These are phyloP conservation scores for Leptomonas pyrrhocoris DNA, from an alignment of 208 protist species.

Conservation along the genomic window DNA sequence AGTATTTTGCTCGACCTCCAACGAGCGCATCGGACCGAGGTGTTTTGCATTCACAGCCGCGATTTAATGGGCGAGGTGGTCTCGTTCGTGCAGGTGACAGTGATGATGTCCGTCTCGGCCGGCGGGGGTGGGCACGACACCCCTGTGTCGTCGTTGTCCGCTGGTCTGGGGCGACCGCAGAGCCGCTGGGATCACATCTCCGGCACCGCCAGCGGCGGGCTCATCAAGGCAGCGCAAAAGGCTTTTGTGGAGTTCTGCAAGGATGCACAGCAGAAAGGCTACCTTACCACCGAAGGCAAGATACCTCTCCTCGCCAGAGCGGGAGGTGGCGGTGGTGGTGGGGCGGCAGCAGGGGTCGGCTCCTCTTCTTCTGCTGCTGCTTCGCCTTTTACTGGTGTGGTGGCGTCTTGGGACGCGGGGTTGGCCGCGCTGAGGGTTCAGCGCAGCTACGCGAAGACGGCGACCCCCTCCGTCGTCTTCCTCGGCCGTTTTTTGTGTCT, in stretches of 20 bases:
- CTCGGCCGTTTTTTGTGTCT: constrained; percentile 12
- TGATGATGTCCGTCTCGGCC: constrained; percentile 11
- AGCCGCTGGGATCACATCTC: background rate
- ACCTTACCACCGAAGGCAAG: background rate
- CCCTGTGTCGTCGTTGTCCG: background rate
- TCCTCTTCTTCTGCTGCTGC: background rate
- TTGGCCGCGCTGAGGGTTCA: background rate
- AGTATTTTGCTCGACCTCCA: background rate
- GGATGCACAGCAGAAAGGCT: background rate
- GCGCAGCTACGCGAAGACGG: background rate
- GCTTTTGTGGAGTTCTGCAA: constrained; percentile 16
- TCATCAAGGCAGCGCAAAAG: background rate
- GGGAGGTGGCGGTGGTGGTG: no score
- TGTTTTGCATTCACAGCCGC: constrained; percentile 10
- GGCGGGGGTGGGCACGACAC: no score
- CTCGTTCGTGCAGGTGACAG: background rate
- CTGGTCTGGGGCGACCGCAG: no score
- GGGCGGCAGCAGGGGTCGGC: background rate
- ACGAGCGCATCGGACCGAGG: background rate
- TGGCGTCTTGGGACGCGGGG: background rate
- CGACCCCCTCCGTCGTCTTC: constrained; percentile 5
- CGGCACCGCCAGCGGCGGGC: background rate
- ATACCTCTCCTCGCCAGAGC: background rate
- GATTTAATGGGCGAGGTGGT: background rate
- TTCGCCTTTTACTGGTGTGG: background rate